Evolutionary conservation across 1,284 basidiomycete species (phyloP), one percentile per base, ranked within the genome.

Genomic region (Ceratobasidium sp.): DNA sequence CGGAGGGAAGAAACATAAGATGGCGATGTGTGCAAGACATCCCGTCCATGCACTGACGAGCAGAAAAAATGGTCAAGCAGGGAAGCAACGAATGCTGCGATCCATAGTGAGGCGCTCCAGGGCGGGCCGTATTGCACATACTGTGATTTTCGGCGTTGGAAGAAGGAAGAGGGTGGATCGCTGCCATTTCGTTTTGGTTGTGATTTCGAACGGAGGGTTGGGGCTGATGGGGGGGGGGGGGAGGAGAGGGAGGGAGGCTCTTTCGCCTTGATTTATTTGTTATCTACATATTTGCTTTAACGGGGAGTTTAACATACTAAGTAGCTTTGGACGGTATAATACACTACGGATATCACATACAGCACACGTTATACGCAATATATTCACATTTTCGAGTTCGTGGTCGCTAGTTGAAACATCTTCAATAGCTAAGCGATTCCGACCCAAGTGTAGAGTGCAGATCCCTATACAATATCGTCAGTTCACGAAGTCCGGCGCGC

Each of bases 381-480:
- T 49, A 73, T 73, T 51, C 59, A 51, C 34, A 43, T 48, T 41
- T 41, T 54, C 3, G 19, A 24, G 13, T 43, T 22, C 43, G 19
- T 59, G 5, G 27, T n/a, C 49, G 22, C 19, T 43, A 7, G 16
- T 9, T 24, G 14, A n/a, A 8, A 19, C 7, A n/a, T n/a, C 4
- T 1, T 46, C 13, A 11, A 46, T 46, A 9, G 19, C 56, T 63
- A 65, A 49, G 63, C 63, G 16, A 54, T 39, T 54, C 69, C 69
- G 19, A 73, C 69, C 69, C 69, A 73, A 0, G 69, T 73, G 37
- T 73, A 73, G 27, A 73, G 37, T 5, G 58, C 69, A 53, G 69
- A 43, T 0, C 69, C 69, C 69, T 73, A 41, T 7, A 27, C 9
- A 48, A 27, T 53, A 14, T n/a, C 9, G 22, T 71, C 2, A 59